These are phyloP conservation scores for Pelargonium myrrhifolium DNA, from an alignment of 441 rosid genomes.

Conservation along the genomic window DNA sequence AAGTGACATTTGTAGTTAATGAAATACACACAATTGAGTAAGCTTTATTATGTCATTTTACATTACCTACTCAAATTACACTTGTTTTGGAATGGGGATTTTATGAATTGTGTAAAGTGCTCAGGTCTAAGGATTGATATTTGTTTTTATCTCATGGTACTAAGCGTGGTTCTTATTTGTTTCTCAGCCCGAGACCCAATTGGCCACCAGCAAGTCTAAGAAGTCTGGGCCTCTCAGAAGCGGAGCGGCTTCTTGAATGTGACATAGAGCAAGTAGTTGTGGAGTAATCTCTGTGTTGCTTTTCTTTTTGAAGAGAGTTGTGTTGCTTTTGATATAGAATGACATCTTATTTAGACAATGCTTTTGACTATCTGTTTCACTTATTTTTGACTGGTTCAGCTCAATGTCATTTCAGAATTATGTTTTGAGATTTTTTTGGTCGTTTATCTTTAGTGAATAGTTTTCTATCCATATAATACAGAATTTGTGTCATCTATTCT, in stretches of 20 bases:
- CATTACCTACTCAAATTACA: too few species aligned
- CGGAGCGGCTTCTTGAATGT: conserved; percentile 23
- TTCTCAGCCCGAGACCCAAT: conserved; percentile 54
- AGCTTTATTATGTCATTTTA: too few species aligned
- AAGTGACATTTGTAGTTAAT: too few species aligned
- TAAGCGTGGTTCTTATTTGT: background rate
- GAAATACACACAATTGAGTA: too few species aligned
- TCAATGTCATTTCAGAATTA: background rate
- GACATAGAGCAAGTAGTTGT: background rate
- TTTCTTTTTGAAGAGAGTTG: background rate
- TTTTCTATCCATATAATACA: background rate
- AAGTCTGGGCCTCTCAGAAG: conserved; percentile 30
- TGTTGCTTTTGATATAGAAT: background rate
- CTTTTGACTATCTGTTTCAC: too few species aligned
- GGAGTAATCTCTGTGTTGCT: background rate
- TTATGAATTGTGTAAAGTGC: too few species aligned
- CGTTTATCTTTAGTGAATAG: background rate
- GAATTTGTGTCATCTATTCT: too few species aligned
- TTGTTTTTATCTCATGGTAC: too few species aligned
- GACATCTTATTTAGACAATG: background rate
- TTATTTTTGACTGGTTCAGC: background rate
- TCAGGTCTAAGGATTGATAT: too few species aligned
- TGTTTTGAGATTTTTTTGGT: background rate
- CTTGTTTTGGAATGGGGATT: too few species aligned
- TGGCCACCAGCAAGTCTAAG: conserved; percentile 52